Evolutionary conservation across 2,329 filamentous ascomycete species (phyloP).

Genomic region (Trichoderma sp.): DNA sequence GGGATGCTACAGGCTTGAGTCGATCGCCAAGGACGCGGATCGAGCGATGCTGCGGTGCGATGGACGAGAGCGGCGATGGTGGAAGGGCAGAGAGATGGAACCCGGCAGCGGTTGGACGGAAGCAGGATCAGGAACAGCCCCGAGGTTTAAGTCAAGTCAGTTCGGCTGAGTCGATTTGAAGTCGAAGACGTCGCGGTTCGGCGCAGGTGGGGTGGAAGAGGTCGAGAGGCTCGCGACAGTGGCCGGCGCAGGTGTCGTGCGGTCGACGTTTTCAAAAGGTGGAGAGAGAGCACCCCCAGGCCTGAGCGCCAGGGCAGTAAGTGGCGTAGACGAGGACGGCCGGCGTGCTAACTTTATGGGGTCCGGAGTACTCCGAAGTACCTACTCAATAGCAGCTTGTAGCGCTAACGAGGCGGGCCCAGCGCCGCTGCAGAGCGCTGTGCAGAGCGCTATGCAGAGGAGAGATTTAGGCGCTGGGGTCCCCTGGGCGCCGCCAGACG

Average conservation of each 20-base stretch:
- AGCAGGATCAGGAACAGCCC: background rate
- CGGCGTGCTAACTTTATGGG: slow-evolving; percentile 23
- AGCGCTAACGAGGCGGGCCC: background rate
- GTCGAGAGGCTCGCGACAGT: slow-evolving; percentile 19
- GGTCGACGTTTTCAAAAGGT: slow-evolving; percentile 29
- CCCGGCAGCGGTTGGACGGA: background rate
- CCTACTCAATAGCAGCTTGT: background rate
- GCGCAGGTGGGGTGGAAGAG: slow-evolving; percentile 25
- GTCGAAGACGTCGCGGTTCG: slow-evolving; percentile 19
- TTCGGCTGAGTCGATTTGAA: slow-evolving; percentile 19
- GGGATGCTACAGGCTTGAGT: background rate
- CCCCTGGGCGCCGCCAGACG: slow-evolving; percentile 22
- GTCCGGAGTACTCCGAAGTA: slow-evolving; percentile 30
- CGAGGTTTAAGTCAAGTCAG: slow-evolving; percentile 21
- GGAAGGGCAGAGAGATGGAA: background rate
- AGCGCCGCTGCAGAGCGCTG: slow-evolving; percentile 20
- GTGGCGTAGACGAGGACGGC: slow-evolving; percentile 20
- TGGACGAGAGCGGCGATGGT: background rate
- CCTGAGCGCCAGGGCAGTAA: slow-evolving; percentile 13
- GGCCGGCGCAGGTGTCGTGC: slow-evolving; percentile 23
- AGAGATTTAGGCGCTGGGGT: slow-evolving; percentile 1
- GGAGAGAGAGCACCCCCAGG: slow-evolving; percentile 9
- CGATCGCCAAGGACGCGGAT: background rate
- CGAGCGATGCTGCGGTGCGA: background rate
- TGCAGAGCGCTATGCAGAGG: slow-evolving; percentile 4